Evolutionary conservation across 768 basidiomycete genomes (phyloP).

Genomic region (Epithele typhae): DNA sequence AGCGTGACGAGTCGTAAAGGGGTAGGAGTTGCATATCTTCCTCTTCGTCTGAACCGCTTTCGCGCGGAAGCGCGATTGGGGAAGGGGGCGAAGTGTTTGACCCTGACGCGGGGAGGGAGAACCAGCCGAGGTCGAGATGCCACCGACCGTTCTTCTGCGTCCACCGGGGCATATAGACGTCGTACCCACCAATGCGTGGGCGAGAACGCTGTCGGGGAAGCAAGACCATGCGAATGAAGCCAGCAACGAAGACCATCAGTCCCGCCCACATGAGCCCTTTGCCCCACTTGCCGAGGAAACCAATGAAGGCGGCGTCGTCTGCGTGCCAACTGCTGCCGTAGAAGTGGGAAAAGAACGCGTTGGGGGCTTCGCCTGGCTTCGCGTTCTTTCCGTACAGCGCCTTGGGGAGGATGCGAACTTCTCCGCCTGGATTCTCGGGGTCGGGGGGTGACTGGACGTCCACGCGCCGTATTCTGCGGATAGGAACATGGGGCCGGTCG

Average conservation of each 20-base stretch:
- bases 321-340: constrained; percentile 99
- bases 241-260: constrained; percentile 63
- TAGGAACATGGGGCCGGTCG: constrained; percentile 98
- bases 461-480: constrained; percentile 92
- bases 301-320: constrained; percentile 96
- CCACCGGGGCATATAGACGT: constrained; percentile 74
- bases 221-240: constrained; percentile 52
- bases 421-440: constrained; percentile 51
- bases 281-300: constrained; percentile 87
- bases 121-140: constrained; percentile 67
- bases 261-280: constrained; percentile 86
- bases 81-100: constrained; percentile 36
- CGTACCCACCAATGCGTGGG: constrained; percentile 66
- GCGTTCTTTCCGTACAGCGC: constrained; percentile 98
- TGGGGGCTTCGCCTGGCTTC: constrained; percentile 71
- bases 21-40: constrained; percentile 54
- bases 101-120: constrained; percentile 41
- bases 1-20: constrained; percentile 54
- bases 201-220: constrained; percentile 52
- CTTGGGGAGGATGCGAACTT: constrained; percentile 91
- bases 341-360: constrained; percentile 95
- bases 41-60: constrained; percentile 39
- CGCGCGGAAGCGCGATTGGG: constrained; percentile 41
- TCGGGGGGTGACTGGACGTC: constrained; percentile 59
- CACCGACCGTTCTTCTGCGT: constrained; percentile 67